phyloP scores from a whole-genome alignment of 805 yeast genomes.

The Ogataea neopini region DNA sequence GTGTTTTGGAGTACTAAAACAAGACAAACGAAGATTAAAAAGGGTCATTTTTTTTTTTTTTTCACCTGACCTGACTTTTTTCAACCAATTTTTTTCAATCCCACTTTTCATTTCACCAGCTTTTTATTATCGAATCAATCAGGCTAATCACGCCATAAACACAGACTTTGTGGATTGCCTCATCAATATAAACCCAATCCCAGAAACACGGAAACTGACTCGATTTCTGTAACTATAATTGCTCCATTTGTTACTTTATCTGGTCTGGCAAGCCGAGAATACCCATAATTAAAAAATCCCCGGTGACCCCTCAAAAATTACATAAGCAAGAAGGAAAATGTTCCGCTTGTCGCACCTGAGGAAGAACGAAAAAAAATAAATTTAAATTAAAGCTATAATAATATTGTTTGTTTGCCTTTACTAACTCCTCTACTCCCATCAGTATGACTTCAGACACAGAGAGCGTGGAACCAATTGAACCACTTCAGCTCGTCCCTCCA shows the following conservation, averaged over 20 bases:
- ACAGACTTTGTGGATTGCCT: neutral
- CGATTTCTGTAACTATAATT: too few relatives aligned
- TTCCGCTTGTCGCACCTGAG: neutral
- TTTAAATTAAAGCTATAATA: too few relatives aligned
- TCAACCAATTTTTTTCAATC: too few relatives aligned
- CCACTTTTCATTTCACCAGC: too few relatives aligned
- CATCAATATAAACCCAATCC: too few relatives aligned
- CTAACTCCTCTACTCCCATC: neutral
- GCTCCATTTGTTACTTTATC: too few relatives aligned
- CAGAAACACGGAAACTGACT: too few relatives aligned
- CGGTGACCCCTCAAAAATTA: too few relatives aligned
- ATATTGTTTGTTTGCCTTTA: neutral
- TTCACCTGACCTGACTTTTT: neutral
- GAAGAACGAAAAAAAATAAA: conserved; percentile 5
- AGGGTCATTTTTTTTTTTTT: neutral
- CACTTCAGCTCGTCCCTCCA: conserved; percentile 34
- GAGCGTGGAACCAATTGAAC: conserved; percentile 31
- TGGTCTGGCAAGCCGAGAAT: too few relatives aligned
- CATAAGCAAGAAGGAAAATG: neutral
- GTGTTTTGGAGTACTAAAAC: too few relatives aligned
- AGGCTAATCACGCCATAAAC: neutral
- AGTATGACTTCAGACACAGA: conserved; percentile 35
- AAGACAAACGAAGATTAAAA: neutral
- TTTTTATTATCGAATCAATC: neutral
- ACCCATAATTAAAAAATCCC: neutral